These are phyloP conservation scores for Vigna nakashimae DNA, from an alignment of 306 rosid genomes.

Conservation along the genomic window DNA sequence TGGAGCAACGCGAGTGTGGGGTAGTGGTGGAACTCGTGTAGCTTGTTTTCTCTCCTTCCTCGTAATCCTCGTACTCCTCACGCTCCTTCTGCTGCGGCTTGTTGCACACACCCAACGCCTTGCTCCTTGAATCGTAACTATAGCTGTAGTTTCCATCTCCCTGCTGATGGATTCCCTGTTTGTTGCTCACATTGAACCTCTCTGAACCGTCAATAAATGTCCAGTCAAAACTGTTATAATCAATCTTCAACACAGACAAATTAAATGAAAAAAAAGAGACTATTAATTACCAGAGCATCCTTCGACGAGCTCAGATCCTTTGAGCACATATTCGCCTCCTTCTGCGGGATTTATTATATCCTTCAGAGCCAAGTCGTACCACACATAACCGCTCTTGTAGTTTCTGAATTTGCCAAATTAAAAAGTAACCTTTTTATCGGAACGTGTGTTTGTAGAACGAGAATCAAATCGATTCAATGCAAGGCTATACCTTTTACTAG, in stretches of 20 bases:
- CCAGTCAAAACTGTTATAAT: neutral
- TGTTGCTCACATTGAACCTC: conserved; percentile 53
- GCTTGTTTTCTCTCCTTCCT: conserved; percentile 70
- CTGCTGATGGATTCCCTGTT: conserved; percentile 42
- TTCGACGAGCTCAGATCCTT: conserved; percentile 79
- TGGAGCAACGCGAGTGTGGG: conserved; percentile 57
- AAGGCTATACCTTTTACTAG: conserved; percentile 69
- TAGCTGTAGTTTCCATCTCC: conserved; percentile 43
- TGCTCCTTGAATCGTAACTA: conserved; percentile 45
- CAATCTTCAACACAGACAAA: neutral
- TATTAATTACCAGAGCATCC: conserved; percentile 51
- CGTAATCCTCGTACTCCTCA: conserved; percentile 48
- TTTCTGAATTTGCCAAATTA: conserved; percentile 51
- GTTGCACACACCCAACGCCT: conserved; percentile 32
- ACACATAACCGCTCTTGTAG: conserved; percentile 86
- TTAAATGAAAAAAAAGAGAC: too few relatives aligned
- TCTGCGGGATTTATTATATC: conserved; percentile 78
- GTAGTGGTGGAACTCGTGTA: neutral
- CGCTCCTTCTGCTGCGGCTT: conserved; percentile 37
- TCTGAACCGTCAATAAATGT: conserved; percentile 43
- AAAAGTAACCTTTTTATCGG: neutral
- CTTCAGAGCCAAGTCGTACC: conserved; percentile 77
- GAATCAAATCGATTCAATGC: neutral
- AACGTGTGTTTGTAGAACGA: neutral
- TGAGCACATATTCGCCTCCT: conserved; percentile 86